Base-by-base conservation (phyloP, 2,329 filamentous ascomycete genomes). In the Colletotrichum magnum region DNA sequence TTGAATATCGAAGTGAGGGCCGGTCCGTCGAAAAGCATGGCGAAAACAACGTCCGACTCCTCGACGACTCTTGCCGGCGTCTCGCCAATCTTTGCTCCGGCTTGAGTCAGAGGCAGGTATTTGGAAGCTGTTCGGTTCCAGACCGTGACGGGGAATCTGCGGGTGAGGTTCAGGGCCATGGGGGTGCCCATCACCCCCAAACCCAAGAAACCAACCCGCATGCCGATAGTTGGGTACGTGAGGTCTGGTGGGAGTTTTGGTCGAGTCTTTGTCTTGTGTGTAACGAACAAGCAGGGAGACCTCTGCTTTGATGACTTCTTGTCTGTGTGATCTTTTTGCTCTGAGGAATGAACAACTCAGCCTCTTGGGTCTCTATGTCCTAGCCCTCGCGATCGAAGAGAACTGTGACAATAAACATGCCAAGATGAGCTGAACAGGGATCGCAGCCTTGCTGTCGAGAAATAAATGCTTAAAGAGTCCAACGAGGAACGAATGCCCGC, bases 171-270 rank as follows among this genome's bases (percentile, higher is more conserved):
- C 45, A 78, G 65, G 43, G 78, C 77, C 78, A 79, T 79, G 32
- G 78, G 77, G 18, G 74, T 75, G 48, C 76, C 76, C 77, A 79
- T 79, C 16, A 73, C 71, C 21, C 78, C 77, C 2, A 79, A 61
- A 3, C 77, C 78, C 16, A 79, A 28, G 60, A 79, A 80, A 5
- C 78, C 77, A 24, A 79, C 62, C 12, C 53, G 53, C 62, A 65
- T 65, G 9, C 10, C 6, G 12, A 12, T 52, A 12, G 21, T 52
- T 32, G 28, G 7, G 7, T 32, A 9, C 28, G 28, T 32, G 28
- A 9, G 10, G 3, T 9, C 28, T 9, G 10, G 28, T 32, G 10
- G 28, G 28, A 10, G 10, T 18, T 18, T 18, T 18, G 18, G 18
- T 18, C 18, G 21, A 24, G 21, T 24, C 21, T 24, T 24, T 24